Base-by-base conservation (phyloP, 2,329 filamentous ascomycete species). In the Arthrobotrys iridis region DNA sequence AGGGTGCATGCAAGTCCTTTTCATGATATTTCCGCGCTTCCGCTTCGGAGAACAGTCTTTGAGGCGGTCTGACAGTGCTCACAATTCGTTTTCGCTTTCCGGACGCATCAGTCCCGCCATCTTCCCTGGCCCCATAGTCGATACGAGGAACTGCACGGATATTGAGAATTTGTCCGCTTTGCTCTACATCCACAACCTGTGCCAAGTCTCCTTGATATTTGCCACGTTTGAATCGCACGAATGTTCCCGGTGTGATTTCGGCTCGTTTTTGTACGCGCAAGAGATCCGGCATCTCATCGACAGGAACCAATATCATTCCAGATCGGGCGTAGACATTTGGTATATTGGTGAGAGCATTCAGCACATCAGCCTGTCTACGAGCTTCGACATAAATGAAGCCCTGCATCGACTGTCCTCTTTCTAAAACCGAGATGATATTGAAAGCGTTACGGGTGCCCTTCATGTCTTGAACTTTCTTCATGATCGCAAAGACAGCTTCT, bases 281-380 rank as follows among this genome's bases (percentile, higher is more conserved):
- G n/a, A 99, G 87, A 82, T 98, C 95, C 1, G 95, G 94, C 90
- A 97, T 97, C 83, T 99, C 95, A 82, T 96, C 96, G 80, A 98
- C 93, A 55, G 95, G 92, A 43, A 99, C 93, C 59, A 98, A 85
- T 46, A 93, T 88, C 84, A 95, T 90, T 82, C 93, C 95, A 26
- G 88, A 91, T 67, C 93, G 89, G 63, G 94, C 92, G 81, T 97
- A 99, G 37, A 96, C 91, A 80, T 97, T 93, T 76, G 92, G 88
- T 80, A 99, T 88, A 43, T 90, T 91, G 76, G 97, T 92, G 43
- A 97, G 85, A 5, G 93, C 92, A 60, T 89, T 86, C 80, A 93
- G 85, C 78, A 98, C 92, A 82, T 97, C 93, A 48, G 91, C 91
- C 81, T 95, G 91, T 77, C 92, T 88, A 78, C 91, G 88, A 10